Base-by-base conservation (phyloP, 164 flowering plant genomes). In the Tetrastigma voinierianum region DNA sequence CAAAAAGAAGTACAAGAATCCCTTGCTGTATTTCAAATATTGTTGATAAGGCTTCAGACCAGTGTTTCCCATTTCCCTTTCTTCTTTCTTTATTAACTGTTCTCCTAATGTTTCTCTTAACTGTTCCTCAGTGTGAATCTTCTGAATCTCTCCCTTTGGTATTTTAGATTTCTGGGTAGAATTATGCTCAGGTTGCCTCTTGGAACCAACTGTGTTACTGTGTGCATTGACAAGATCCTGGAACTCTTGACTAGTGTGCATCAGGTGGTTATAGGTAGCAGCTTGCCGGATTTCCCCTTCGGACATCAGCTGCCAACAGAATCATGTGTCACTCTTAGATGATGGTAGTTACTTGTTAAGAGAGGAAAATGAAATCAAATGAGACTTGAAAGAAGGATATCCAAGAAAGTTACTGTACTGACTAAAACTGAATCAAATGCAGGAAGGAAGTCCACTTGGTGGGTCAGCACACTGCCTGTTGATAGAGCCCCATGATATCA, bases 381-480 rank as follows among this genome's bases (percentile, higher is more conserved):
- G 40, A 25, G 40, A 25, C 6, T 25, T 25, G 2, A 25, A 25
- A 25, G 40, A 25, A 25, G 40, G 40, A 25, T 25, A 25, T 25
- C 40, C 40, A 25, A 25, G 40, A 25, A 25, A 25, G 40, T 25
- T 3, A 25, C 40, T 25, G 40, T 17, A 80, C 98, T 81, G 17
- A 93, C 98, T 92, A 93, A 68, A 65, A 89, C 78, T 40, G 77
- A 80, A 75, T 89, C 81, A 74, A 90, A 87, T 70, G 86, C 81
- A 11, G 91, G 98, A 66, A 93, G 96, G 73, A 93, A 90, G 69
- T 93, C 96, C 9, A 93, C 94, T 89, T 93, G 96, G 75, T 93
- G 96, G n/a, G 98, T 90, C 62, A 93, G 89, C 44, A 89, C 62
- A 93, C 91, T 2, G 89, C 85, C 77, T 93, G 69, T 72, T 14